Percentiles rank a stretch among this genome's conserved stretches.
Evolutionary conservation across 1,139 yeast species (phyloP).

Genomic region (Spencermartinsiella ligniputridi): DNA sequence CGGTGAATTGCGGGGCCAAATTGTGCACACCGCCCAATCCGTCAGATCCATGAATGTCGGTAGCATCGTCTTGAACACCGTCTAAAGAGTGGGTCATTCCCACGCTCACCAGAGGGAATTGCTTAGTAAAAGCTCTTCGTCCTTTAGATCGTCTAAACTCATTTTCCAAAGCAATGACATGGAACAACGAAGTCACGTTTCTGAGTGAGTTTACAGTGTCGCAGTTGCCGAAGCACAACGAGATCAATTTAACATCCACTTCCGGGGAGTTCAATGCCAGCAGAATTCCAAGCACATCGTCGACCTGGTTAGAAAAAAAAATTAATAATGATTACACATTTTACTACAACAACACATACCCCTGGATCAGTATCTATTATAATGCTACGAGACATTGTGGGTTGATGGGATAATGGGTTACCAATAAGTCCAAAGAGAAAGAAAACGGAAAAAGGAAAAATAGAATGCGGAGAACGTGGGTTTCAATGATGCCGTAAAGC

Average conservation of each 20-base stretch:
- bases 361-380: slow-evolving; percentile 42
- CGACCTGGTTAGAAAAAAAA: slow-evolving; percentile 25
- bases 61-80: slow-evolving; percentile 35
- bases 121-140: slow-evolving; percentile 23
- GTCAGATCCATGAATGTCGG: slow-evolving; percentile 40
- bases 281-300: slow-evolving; percentile 38
- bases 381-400: slow-evolving; percentile 17
- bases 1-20: slow-evolving; percentile 34
- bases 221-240: slow-evolving; percentile 41
- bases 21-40: slow-evolving; percentile 40
- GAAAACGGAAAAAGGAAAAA: no score
- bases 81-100: slow-evolving; percentile 33
- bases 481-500: no score
- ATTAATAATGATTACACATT: neutral
- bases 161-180: slow-evolving; percentile 33
- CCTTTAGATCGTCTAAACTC: slow-evolving; percentile 23
- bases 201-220: slow-evolving; percentile 33
- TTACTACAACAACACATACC: slow-evolving; percentile 23
- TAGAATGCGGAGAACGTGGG: no score
- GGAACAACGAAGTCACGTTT: slow-evolving; percentile 35
- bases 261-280: slow-evolving; percentile 34
- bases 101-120: slow-evolving; percentile 33
- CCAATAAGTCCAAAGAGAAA: no score
- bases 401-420: no score
- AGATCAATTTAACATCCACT: slow-evolving; percentile 34